A percentile compares a stretch with the other conserved stretches of the same genome.
Conservation (phyloP, 805 yeast genomes). For the Yarrowia sp. region DNA sequence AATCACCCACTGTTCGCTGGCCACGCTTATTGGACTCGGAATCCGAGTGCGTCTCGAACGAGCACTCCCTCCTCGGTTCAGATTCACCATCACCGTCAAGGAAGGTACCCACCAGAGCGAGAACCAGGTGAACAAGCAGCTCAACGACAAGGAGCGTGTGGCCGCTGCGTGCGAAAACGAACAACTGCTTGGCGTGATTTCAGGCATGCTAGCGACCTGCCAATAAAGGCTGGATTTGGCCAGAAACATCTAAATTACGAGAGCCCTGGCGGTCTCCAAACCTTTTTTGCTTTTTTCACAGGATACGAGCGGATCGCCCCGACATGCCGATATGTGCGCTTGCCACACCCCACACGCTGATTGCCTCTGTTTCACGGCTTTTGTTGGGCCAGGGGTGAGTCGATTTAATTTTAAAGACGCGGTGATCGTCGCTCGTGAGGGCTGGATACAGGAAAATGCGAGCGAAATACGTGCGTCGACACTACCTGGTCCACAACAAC, state of each 20-base stretch:
- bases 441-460: neutral
- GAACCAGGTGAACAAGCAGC: conserved; percentile 92
- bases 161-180: conserved; percentile 99
- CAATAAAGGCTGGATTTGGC: conserved; percentile 25
- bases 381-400: conserved; percentile 1
- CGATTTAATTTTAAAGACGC: neutral
- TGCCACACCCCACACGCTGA: conserved; percentile 18
- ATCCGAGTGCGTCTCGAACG: conserved; percentile 90
- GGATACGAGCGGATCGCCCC: conserved; percentile 21
- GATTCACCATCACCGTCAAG: conserved; percentile 79
- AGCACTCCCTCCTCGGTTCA: conserved; percentile 81
- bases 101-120: conserved; percentile 97
- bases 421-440: neutral
- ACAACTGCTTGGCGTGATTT: conserved; percentile 86
- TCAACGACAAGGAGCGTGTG: conserved; percentile 96
- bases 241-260: neutral
- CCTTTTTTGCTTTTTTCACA: conserved; percentile 29
- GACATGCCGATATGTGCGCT: neutral
- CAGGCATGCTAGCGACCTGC: conserved; percentile 90
- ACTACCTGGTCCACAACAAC: too few relatives aligned
- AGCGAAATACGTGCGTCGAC: too few relatives aligned
- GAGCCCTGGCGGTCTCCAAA: conserved; percentile 5
- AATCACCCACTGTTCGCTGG: conserved; percentile 95
- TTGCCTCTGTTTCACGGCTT: neutral
- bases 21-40: conserved; percentile 94